Evolutionary conservation across 176 grass and related monocot species (phyloP), one percentile per base, ranked within the genome.

Genomic region (Avena atlantica): DNA sequence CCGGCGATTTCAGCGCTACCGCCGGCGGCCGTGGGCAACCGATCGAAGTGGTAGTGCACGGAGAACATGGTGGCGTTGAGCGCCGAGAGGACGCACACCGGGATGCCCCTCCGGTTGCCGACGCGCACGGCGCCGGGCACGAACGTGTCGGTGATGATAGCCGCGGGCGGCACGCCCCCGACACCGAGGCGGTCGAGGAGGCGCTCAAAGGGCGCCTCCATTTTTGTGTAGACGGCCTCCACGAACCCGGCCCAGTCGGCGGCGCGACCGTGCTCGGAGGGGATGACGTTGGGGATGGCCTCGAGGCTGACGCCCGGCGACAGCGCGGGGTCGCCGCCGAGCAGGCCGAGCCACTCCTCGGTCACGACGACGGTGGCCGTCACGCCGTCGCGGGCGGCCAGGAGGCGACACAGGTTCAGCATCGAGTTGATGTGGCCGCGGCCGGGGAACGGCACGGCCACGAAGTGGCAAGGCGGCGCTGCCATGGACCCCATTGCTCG

Each of bases 401-500:
- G 89, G 61, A 89, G 61, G 58, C 89, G 77, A 81, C 87, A 88
- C 59, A 98, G 88, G 89, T 79, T 89, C 61, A 98, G 74, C 86
- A 95, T 90, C 17, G 91, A 82, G 81, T 95, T 93, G 14, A 98
- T 16, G 89, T 98, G 95, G 62, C 93, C 89, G 0, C 88, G 83
- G 59, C 93, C 95, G 0, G 93, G 93, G 79, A 92, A 90, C 5
- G 91, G 78, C 25, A 93, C 70, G 23, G 84, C 82, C 40, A 85
- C 88, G 12, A 98, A 2, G 59, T 95, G 93, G 84, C 64, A 60
- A 21, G 72, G 80, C 60, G 50, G 50, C 61, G 5, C 6, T 29
- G 49, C 52, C 34, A 24, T 1, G 20, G 21, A 74, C 2, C n/a
- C 81, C 53, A 84, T 60, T 47, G 53, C 14, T 42, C 49, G 12